Evolutionary conservation across 257 asterid species (phyloP).

Genomic region (Fraxinus anomala): DNA sequence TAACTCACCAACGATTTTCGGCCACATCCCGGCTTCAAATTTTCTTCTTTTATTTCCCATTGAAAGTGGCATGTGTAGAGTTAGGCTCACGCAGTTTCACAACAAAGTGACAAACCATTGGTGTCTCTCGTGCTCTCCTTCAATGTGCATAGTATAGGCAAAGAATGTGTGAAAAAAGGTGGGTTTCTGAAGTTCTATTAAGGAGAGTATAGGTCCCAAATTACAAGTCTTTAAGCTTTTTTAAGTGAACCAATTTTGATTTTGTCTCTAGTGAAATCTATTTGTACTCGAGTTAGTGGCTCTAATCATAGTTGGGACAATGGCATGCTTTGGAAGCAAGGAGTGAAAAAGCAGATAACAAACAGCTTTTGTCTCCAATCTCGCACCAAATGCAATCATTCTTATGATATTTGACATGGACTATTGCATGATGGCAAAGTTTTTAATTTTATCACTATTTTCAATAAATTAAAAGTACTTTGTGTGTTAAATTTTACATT

Average conservation of each 20-base stretch:
- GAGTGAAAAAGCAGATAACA: background rate
- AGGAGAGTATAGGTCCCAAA: background rate
- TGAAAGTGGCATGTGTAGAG: background rate
- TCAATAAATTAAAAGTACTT: background rate
- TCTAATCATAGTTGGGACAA: conserved; percentile 6
- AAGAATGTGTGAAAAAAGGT: no score
- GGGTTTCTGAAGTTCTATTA: no score
- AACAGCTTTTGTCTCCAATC: background rate
- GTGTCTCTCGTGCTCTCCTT: background rate
- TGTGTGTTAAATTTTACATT: no score
- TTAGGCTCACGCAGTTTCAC: background rate
- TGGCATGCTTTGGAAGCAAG: conserved; percentile 5
- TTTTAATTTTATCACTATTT: background rate
- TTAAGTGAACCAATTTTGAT: background rate
- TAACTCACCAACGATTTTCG: no score
- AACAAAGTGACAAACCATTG: background rate
- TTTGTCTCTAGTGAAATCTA: background rate
- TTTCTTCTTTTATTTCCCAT: background rate
- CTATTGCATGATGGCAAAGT: background rate
- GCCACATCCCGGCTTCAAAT: background rate
- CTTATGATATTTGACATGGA: background rate
- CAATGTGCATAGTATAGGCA: no score
- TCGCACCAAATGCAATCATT: background rate
- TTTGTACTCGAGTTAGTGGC: background rate
- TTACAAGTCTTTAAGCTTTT: background rate